Percentiles rank a stretch among this genome's conserved stretches.
Evolutionary conservation across 768 basidiomycete species (phyloP).

Genomic region (Agrocybe praecox): DNA sequence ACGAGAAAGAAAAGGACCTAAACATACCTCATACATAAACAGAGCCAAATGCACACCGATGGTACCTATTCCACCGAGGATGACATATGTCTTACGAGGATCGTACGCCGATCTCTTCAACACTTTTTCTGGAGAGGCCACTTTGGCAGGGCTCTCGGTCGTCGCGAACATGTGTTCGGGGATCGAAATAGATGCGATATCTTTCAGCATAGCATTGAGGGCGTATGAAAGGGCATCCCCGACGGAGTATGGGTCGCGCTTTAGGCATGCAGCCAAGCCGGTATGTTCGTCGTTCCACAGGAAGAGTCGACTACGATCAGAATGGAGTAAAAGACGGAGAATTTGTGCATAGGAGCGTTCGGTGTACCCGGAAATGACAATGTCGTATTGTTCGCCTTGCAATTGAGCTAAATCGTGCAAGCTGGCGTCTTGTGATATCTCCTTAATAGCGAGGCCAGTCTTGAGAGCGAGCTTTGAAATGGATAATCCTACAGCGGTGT

Average conservation of each 20-base stretch:
- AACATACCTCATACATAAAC: conserved; percentile 42
- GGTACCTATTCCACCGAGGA: conserved; percentile 42
- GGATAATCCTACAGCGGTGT: conserved; percentile 9
- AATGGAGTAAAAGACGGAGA: conserved; percentile 6
- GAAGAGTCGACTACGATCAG: conserved; percentile 7
- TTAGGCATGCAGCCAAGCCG: conserved; percentile 8
- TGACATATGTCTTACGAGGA: conserved; percentile 31
- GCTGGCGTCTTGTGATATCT: conserved; percentile 6
- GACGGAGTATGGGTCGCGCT: conserved; percentile 8
- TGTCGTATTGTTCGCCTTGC: conserved; percentile 6
- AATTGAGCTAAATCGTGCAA: conserved; percentile 11
- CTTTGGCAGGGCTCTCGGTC: not conserved
- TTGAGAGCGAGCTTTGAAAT: not conserved
- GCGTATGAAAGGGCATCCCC: conserved; percentile 10
- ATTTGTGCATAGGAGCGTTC: conserved; percentile 10
- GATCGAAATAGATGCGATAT: not conserved
- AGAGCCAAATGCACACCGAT: conserved; percentile 38
- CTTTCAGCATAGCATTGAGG: not conserved
- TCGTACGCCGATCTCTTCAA: not conserved
- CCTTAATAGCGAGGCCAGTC: not conserved
- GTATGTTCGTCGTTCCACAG: conserved; percentile 7
- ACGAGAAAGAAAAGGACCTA: not conserved
- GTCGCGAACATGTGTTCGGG: not conserved
- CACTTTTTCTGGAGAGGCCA: not conserved
- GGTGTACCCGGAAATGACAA: conserved; percentile 14